Conservation (phyloP, 352 stramenopile species). For the Pythium phragmiticola region DNA sequence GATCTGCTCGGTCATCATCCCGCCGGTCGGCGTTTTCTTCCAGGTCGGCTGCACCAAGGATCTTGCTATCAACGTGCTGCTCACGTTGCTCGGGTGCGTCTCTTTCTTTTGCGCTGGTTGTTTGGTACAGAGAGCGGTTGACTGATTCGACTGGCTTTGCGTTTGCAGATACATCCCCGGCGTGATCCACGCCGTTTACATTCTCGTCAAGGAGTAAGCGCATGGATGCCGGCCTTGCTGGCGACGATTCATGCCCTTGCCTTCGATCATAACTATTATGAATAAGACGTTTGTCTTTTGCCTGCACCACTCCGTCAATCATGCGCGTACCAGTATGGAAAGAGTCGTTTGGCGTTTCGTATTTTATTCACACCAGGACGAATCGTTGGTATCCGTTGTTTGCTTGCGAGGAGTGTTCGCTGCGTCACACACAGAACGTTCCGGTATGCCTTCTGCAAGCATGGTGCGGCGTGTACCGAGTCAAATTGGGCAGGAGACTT, state of each 20-base stretch:
- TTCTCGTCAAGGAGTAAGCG: slow-evolving; percentile 58
- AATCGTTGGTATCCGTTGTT: too few relatives aligned
- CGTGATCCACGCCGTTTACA: slow-evolving; percentile 69
- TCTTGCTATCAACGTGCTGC: slow-evolving; percentile 66
- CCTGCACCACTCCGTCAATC: too few relatives aligned
- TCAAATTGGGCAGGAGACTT: too few relatives aligned
- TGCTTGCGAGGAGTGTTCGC: too few relatives aligned
- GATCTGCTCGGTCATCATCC: slow-evolving; percentile 69
- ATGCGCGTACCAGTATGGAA: too few relatives aligned
- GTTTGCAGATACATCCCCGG: slow-evolving; percentile 52
- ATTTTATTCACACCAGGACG: too few relatives aligned
- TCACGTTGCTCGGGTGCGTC: slow-evolving; percentile 53
- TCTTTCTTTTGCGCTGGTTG: background rate
- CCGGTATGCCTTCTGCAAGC: too few relatives aligned
- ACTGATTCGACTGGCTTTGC: background rate
- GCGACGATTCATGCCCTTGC: background rate
- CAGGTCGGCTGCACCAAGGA: slow-evolving; percentile 62
- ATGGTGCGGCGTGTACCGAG: too few relatives aligned
- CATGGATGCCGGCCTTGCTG: background rate
- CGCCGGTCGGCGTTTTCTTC: slow-evolving; percentile 57
- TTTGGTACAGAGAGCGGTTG: background rate
- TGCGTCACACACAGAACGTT: too few relatives aligned
- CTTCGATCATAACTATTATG: background rate
- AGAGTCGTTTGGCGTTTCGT: too few relatives aligned
- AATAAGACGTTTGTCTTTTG: background rate